Evolutionary conservation across 495 filamentous ascomycete genomes (phyloP), one percentile per base, ranked within the genome.

Genomic region (Lindgomyces ingoldianus): DNA sequence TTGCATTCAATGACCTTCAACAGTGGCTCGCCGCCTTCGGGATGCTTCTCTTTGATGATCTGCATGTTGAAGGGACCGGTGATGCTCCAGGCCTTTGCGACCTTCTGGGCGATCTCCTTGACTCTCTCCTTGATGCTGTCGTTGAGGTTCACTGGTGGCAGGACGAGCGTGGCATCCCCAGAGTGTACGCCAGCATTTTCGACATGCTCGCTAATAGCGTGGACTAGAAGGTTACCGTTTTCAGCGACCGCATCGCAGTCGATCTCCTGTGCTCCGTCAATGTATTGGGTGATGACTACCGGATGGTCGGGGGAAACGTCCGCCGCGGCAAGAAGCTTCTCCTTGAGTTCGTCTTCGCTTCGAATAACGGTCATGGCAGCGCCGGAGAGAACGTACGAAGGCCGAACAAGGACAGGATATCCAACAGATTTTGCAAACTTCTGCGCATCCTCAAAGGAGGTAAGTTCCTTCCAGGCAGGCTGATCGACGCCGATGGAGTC

Each of bases 61-160:
- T 98, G 93, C 94, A 98, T 97, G 82, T 98, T 98, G 85, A 97
- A 98, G 36, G 93, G 93, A 44, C 93, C 93, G 18, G 91, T 96
- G 75, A 98, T 97, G 71, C 81, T 93, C 91, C 93, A 96, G 47
- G 94, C 93, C 77, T 94, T 91, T 62, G 93, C 93, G 25, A 98
- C 92, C 84, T 96, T 98, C 78, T 91, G 76, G 12, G 94, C 93
- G 64, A 98, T 96, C 67, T 89, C 90, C 84, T 97, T 97, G 56
- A 96, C 83, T 48, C 94, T 89, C 60, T 81, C 83, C 83, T 96
- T 89, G 59, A 87, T 87, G 52, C 75, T 76, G 68, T 89, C 80
- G 63, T 93, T 88, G 18, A 98, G 83, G 71, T 81, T 87, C 30
- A 80, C 87, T 0, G 94, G 94, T 19, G 94, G 94, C n/a, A 98